Evolutionary conservation across 208 protist genomes (phyloP).

Genomic region (Leishmania martiniquensis): DNA sequence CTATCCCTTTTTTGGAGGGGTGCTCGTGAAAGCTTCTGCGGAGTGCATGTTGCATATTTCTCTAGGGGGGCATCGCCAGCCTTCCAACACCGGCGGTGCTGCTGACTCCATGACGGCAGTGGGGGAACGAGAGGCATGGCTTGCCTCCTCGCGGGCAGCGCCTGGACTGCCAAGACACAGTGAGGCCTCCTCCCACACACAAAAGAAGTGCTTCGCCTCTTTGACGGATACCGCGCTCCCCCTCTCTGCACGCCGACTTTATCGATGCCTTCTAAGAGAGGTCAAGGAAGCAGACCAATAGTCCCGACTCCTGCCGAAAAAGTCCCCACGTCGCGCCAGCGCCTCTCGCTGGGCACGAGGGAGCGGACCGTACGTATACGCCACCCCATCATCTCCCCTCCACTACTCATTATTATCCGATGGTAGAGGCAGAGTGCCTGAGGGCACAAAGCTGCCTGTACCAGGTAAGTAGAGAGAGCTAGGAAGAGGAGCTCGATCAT

Average conservation of each 20-base stretch:
- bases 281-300: too few relatives aligned
- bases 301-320: too few relatives aligned
- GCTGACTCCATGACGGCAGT: conserved; percentile 23
- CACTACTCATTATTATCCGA: too few relatives aligned
- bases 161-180: conserved; percentile 20
- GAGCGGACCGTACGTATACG: too few relatives aligned
- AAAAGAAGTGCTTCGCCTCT: conserved; percentile 22
- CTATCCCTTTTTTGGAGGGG: background rate
- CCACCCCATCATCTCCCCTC: too few relatives aligned
- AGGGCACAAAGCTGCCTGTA: too few relatives aligned
- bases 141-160: conserved; percentile 32
- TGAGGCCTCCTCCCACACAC: too few relatives aligned
- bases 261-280: too few relatives aligned
- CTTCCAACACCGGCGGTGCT: background rate
- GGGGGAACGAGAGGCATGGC: conserved; percentile 37
- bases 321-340: too few relatives aligned
- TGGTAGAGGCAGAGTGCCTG: too few relatives aligned
- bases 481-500: conserved; percentile 15
- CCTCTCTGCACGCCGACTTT: background rate
- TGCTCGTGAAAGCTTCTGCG: background rate
- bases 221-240: conserved; percentile 15
- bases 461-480: too few relatives aligned
- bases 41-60: background rate
- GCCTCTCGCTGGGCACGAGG: too few relatives aligned
- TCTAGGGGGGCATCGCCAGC: background rate